Percentiles rank a stretch among this genome's conserved stretches.
Evolutionary conservation across 1,139 yeast genomes (phyloP).

Genomic region (Suhomyces bolitotheri): DNA sequence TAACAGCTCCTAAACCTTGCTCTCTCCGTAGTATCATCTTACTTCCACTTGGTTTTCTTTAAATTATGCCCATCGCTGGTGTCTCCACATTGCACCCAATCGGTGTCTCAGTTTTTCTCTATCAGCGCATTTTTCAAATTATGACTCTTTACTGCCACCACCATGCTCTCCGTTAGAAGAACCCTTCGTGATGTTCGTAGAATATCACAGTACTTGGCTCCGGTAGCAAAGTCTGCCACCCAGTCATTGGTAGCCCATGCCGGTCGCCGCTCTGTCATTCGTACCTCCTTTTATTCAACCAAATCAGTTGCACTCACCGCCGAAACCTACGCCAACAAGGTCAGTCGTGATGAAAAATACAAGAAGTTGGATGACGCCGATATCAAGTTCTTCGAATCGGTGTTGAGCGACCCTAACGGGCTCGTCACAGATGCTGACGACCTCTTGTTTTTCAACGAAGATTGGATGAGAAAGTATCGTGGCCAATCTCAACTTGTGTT

Average conservation of each 20-base stretch:
- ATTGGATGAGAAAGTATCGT: slow-evolving; percentile 93
- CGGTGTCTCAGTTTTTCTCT: no score
- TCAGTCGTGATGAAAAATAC: slow-evolving; percentile 47
- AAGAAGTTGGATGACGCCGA: slow-evolving; percentile 56
- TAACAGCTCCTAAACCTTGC: no score
- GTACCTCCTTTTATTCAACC: slow-evolving; percentile 25
- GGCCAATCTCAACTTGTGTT: slow-evolving; percentile 83
- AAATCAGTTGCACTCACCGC: slow-evolving; percentile 59
- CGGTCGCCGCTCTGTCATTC: not conserved
- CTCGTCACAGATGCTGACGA: slow-evolving; percentile 59
- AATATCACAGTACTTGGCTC: slow-evolving; percentile 2
- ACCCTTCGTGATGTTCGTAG: slow-evolving; percentile 5
- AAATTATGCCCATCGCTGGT: no score
- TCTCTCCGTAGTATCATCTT: no score
- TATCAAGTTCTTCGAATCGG: slow-evolving; percentile 57
- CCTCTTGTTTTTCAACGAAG: slow-evolving; percentile 76
- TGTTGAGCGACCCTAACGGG: slow-evolving; percentile 53
- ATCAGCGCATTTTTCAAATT: slow-evolving; percentile 2
- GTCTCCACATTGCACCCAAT: no score
- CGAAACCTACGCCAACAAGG: slow-evolving; percentile 58
- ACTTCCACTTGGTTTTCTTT: no score
- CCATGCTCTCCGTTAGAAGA: slow-evolving; percentile 7
- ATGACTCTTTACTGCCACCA: slow-evolving; percentile 8
- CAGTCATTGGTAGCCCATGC: not conserved
- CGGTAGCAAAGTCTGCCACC: not conserved